Conservation (phyloP, 176 grass and related monocot species). For the Zoysia pacifica region DNA sequence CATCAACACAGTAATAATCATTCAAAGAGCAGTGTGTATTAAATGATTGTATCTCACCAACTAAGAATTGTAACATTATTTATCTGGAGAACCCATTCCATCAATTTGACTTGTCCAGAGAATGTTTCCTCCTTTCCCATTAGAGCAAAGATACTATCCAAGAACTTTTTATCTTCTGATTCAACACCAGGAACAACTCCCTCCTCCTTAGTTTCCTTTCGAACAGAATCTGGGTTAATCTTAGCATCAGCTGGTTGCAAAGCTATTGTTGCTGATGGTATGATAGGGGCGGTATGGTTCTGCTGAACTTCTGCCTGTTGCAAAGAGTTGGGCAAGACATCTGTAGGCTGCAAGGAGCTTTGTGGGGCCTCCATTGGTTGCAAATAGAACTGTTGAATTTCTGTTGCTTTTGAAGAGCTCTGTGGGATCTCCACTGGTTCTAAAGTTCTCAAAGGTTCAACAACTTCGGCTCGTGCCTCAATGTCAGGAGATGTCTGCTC, state of each 20-base stretch:
- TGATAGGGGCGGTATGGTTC: conserved; percentile 24
- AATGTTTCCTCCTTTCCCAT: conserved; percentile 88
- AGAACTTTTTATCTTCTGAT: conserved; percentile 84
- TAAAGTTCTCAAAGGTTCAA: conserved; percentile 49
- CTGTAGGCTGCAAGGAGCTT: background rate
- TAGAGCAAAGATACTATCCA: conserved; percentile 81
- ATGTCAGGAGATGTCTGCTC: conserved; percentile 43
- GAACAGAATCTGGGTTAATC: conserved; percentile 35
- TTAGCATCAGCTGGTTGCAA: conserved; percentile 44
- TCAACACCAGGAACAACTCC: conserved; percentile 50
- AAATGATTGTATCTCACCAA: conserved; percentile 57
- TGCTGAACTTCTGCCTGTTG: conserved; percentile 30
- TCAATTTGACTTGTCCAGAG: conserved; percentile 84
- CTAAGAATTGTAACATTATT: conserved; percentile 74
- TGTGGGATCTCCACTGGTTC: conserved; percentile 34
- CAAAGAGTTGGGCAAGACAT: conserved; percentile 2
- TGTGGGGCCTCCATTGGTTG: conserved; percentile 19
- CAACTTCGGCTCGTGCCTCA: conserved; percentile 39
- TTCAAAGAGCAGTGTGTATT: conserved; percentile 25
- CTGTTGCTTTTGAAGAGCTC: conserved; percentile 28
- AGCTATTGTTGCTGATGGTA: conserved; percentile 27
- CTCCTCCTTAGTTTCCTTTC: conserved; percentile 41
- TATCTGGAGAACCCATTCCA: conserved; percentile 87
- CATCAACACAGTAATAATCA: conserved; percentile 36
- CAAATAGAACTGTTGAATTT: background rate